Base-by-base conservation (phyloP, 805 yeast species). In the Alloascoidea africana region DNA sequence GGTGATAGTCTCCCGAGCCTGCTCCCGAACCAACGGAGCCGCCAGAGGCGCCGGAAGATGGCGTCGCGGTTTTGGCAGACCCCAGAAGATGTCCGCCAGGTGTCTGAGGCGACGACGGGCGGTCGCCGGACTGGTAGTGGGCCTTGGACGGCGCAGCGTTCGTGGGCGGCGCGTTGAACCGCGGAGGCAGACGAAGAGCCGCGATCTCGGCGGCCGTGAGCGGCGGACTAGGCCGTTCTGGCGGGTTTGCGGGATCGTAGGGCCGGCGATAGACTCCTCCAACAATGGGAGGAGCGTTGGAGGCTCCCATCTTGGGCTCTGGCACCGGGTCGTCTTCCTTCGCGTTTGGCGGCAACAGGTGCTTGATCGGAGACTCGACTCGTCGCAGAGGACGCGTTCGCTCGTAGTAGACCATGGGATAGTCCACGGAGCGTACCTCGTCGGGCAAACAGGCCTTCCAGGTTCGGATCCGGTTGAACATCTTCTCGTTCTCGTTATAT, bases 401-500 rank as follows among this genome's bases (percentile, higher is more conserved):
- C 50, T 87, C 96, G 49, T 83, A 89, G 39, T 60, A 49, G 35
- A 56, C 62, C 65, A 62, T 61, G 14, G 58, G 55, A 42, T 62
- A 62, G 44, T 62, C 67, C 39, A 66, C 63, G 45, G 81, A 86
- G 49, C 97, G 74, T 36, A 89, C 81, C 56, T 89, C 97, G 57
- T 91, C 97, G 0, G 98, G 98, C 46, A 91, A 67, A 63, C 97
- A 91, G 4, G 96, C 96, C 58, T 85, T 89, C 98, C 98, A 91
- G 2, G 98, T 89, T 52, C 97, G 72, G 50, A 91, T 91, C 53
- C 89, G 81, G 59, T 89, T 91, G 66, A 91, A 91, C 18, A 77
- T 77, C 55, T 84, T 83, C 49, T 84, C 94, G 39, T 73, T 68
- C 54, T 89, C 96, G 53, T 89, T 89, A 59, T 87, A 91, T 51